Percentiles rank a stretch among this genome's conserved stretches.
phyloP scores from a whole-genome alignment of 192 early-diverging fungal species.

The Coemansia sp. region DNA sequence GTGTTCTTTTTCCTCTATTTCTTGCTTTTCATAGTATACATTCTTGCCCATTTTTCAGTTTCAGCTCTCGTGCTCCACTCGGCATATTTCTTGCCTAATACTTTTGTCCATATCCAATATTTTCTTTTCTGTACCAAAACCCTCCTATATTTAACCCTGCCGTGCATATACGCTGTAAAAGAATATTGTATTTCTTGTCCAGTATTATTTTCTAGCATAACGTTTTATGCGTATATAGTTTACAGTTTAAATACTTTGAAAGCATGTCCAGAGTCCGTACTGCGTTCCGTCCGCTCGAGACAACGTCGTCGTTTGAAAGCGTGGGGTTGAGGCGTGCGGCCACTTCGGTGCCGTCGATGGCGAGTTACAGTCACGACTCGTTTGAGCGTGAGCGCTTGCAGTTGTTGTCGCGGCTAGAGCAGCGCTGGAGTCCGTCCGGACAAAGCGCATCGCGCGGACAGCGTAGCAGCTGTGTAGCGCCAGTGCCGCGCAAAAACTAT shows the following conservation, averaged over 20 bases:
- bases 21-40: background rate
- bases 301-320: conserved; percentile 20
- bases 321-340: conserved; percentile 33
- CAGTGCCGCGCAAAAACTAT: conserved; percentile 32
- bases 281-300: conserved; percentile 53
- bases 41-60: conserved; percentile 1
- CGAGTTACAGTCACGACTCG: conserved; percentile 8
- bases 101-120: background rate
- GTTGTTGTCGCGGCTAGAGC: conserved; percentile 43
- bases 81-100: background rate
- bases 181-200: background rate
- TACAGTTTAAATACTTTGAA: background rate
- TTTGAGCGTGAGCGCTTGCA: conserved; percentile 34
- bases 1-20: conserved; percentile 15
- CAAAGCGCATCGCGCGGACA: conserved; percentile 6
- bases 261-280: conserved; percentile 48
- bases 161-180: background rate
- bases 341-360: conserved; percentile 31
- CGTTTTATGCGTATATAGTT: background rate
- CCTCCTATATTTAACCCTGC: background rate
- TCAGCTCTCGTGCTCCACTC: background rate
- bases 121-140: background rate
- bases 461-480: conserved; percentile 36
- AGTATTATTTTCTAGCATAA: background rate
- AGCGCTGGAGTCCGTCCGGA: conserved; percentile 43